Base-by-base conservation (phyloP, 768 basidiomycete species). In the Suillus decipiens region DNA sequence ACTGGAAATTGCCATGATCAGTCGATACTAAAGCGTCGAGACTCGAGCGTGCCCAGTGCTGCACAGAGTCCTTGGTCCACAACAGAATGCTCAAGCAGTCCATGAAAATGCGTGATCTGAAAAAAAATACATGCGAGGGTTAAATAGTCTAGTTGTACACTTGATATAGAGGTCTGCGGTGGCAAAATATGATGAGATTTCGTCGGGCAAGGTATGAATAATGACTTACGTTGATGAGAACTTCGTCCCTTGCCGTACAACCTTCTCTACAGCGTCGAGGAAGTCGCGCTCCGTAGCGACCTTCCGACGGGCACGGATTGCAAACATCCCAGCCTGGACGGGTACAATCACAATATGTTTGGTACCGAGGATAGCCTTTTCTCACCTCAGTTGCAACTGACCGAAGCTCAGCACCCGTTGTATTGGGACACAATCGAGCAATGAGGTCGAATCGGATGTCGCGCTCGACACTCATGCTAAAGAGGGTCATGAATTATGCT, bases 381-480 rank as follows among this genome's bases (percentile, higher is more conserved):
- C 81, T 43, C 70, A 91, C 92, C 84, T 99, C 96, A 10, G 96
- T 99, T 17, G 96, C 95, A 9, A 99, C 97, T 31, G 93, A 95
- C 54, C 96, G 89, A 63, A 99, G 77, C 77, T 99, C 97, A n/a
- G 97, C 97, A 63, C 97, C 97, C 12, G 97, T 98, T 15, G 97
- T 96, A 75, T 97, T 97, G 24, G 97, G 97, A 75, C 97, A 99
- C 63, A 99, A 78, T 42, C 97, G 89, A 12, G 96, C 96, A 73
- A 99, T 96, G 50, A 99, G 86, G 73, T 98, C 96, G 74, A 95
- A 99, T 56, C 97, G 93, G 72, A 99, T 99, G 70, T 96, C 92
- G 63, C 95, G 85, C 75, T 98, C 96, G 48, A 95, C 93, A 65
- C 93, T 96, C 96, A 99, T 99, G 75, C 95, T 96, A 65, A 39